phyloP scores from a whole-genome alignment of 1,139 yeast genomes.

The Taphrina pruni region DNA sequence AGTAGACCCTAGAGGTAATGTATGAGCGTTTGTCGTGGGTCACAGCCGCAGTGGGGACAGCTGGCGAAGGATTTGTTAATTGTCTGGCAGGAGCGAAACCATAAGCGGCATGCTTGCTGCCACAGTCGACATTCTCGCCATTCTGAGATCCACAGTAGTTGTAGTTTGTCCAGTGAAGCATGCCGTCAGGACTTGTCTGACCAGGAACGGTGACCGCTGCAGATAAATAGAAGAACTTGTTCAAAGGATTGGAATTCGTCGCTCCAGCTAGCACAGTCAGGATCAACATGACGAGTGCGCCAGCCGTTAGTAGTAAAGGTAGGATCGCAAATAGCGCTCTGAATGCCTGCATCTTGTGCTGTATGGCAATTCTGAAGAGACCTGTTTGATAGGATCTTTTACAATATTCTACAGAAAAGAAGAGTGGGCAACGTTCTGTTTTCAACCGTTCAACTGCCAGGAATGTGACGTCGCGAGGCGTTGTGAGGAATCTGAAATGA shows the following conservation, averaged over 20 bases:
- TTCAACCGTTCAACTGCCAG: slow-evolving; percentile 16
- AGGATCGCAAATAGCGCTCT: slow-evolving; percentile 28
- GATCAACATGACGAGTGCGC: slow-evolving; percentile 61
- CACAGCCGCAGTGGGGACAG: slow-evolving; percentile 60
- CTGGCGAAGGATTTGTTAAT: slow-evolving; percentile 55
- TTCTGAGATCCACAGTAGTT: slow-evolving; percentile 63
- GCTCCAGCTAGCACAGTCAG: slow-evolving; percentile 71
- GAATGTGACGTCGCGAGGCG: slow-evolving; percentile 38
- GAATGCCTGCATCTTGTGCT: slow-evolving; percentile 28
- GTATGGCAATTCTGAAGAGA: no score
- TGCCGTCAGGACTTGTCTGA: slow-evolving; percentile 51
- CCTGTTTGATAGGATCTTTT: background rate
- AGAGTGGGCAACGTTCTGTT: slow-evolving; percentile 11
- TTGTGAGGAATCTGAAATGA: slow-evolving; percentile 7
- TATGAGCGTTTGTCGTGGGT: slow-evolving; percentile 60
- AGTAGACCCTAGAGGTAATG: slow-evolving; percentile 69
- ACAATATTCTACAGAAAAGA: background rate
- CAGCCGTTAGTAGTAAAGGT: slow-evolving; percentile 34
- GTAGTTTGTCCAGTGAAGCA: slow-evolving; percentile 76
- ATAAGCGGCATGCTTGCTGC: slow-evolving; percentile 60
- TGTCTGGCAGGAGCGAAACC: slow-evolving; percentile 71
- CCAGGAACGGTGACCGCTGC: slow-evolving; percentile 67
- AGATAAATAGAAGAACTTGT: slow-evolving; percentile 70
- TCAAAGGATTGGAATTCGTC: slow-evolving; percentile 57
- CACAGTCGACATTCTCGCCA: slow-evolving; percentile 57